Percentiles rank a stretch among this genome's conserved stretches.
Conservation (phyloP, 768 basidiomycete genomes). For the Tylopilus cervinicoccineus region DNA sequence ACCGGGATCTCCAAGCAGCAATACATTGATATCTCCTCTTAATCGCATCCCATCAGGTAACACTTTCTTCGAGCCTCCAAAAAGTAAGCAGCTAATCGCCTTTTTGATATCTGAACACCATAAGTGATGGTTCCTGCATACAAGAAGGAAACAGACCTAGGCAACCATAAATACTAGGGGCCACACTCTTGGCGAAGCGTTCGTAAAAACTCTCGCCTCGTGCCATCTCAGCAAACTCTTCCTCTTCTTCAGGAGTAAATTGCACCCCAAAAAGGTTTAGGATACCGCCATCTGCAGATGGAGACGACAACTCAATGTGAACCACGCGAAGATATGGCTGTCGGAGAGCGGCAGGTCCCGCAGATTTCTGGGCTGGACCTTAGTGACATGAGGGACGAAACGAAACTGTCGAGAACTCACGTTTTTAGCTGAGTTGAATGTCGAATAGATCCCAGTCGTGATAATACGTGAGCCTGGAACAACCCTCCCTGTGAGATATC, state of each 20-base stretch:
- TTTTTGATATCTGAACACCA: slow-evolving; percentile 88
- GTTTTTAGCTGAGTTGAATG: slow-evolving; percentile 85
- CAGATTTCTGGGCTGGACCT: slow-evolving; percentile 52
- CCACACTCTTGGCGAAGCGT: slow-evolving; percentile 89
- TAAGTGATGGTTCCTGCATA: slow-evolving; percentile 6
- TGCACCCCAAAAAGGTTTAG: slow-evolving; percentile 84
- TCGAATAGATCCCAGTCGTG: slow-evolving; percentile 95
- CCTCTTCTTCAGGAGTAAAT: slow-evolving; percentile 95
- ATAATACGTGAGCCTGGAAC: slow-evolving; percentile 95
- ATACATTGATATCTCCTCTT: slow-evolving; percentile 96
- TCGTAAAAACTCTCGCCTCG: slow-evolving; percentile 89
- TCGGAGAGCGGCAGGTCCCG: slow-evolving; percentile 84
- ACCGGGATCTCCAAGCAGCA: slow-evolving; percentile 95
- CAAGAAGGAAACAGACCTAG: slow-evolving; percentile 50
- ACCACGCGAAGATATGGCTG: slow-evolving; percentile 92
- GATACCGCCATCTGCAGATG: slow-evolving; percentile 63
- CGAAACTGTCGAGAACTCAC: slow-evolving; percentile 39
- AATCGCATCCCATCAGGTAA: slow-evolving; percentile 96
- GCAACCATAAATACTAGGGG: slow-evolving; percentile 95
- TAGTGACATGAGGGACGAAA: background rate
- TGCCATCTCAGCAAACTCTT: slow-evolving; percentile 91
- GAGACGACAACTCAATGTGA: slow-evolving; percentile 86
- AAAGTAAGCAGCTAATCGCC: slow-evolving; percentile 91
- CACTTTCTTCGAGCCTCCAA: slow-evolving; percentile 96
- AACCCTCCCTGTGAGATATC: slow-evolving; percentile 88